These are phyloP conservation scores for Shiraia sp. DNA, from an alignment of 2,329 filamentous ascomycete genomes.

Conservation along the genomic window DNA sequence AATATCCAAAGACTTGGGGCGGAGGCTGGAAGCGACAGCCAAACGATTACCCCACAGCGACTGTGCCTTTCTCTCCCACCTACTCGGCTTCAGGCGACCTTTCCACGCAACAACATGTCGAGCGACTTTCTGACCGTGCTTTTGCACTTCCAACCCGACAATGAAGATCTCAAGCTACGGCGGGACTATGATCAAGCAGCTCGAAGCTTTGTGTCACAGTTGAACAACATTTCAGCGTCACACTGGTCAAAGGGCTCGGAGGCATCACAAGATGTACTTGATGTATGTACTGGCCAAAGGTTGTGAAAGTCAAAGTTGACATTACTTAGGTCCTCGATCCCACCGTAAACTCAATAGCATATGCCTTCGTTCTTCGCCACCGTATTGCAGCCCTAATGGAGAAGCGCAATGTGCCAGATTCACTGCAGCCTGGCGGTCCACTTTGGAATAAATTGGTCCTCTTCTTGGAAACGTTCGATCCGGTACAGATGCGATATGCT, in stretches of 20 bases:
- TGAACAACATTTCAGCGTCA: conserved; percentile 37
- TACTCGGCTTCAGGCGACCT: neutral
- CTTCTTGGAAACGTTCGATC: conserved; percentile 56
- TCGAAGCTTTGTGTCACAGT: conserved; percentile 37
- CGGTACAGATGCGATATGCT: conserved; percentile 59
- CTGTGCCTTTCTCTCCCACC: too few relatives aligned
- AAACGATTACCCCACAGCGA: neutral
- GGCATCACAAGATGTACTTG: conserved; percentile 47
- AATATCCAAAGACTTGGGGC: neutral
- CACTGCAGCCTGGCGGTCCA: conserved; percentile 48
- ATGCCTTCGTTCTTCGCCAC: conserved; percentile 58
- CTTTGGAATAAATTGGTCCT: conserved; percentile 56
- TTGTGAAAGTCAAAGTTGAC: conserved; percentile 9
- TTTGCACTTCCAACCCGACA: conserved; percentile 42
- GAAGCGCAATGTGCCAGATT: conserved; percentile 45
- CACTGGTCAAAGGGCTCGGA: conserved; percentile 43
- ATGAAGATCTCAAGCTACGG: conserved; percentile 34
- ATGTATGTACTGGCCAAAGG: conserved; percentile 24
- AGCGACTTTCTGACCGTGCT: conserved; percentile 32
- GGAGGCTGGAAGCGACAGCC: neutral
- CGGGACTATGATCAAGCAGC: conserved; percentile 47
- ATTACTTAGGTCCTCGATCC: conserved; percentile 55
- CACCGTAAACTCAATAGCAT: conserved; percentile 61
- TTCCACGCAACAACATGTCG: conserved; percentile 26
- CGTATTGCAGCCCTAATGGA: conserved; percentile 48